A percentile compares a stretch with the other conserved stretches of the same genome.
phyloP scores from a whole-genome alignment of 2,329 filamentous ascomycete genomes.

The Monosporascus sp. region DNA sequence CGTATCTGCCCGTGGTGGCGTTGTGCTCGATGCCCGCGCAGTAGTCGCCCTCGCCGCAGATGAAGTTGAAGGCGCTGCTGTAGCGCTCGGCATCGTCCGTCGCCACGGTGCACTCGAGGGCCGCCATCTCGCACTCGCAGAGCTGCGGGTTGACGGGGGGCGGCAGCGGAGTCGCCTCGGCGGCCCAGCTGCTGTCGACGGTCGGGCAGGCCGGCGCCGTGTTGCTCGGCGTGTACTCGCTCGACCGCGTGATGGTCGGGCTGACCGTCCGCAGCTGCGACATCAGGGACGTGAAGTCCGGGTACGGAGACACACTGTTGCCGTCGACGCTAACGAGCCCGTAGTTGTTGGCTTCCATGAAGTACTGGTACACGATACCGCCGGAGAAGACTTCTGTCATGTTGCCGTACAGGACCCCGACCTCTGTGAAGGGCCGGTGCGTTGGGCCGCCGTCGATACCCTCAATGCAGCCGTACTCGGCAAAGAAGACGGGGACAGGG shows the following conservation, averaged over 20 bases:
- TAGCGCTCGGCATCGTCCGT: constrained; percentile 50
- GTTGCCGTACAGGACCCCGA: constrained; percentile 69
- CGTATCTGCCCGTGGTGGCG: constrained; percentile 63
- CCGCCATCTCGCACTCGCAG: constrained; percentile 80
- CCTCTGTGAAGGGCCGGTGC: constrained; percentile 79
- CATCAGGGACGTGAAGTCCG: constrained; percentile 71
- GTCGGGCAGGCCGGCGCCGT: constrained; percentile 67
- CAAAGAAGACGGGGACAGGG: constrained; percentile 94
- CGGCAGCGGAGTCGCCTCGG: constrained; percentile 62
- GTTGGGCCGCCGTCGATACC: constrained; percentile 45
- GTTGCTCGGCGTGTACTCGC: constrained; percentile 70
- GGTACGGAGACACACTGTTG: constrained; percentile 57
- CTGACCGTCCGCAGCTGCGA: constrained; percentile 63
- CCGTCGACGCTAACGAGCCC: constrained; percentile 64
- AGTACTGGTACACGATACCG: constrained; percentile 99
- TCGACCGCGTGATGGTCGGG: constrained; percentile 61
- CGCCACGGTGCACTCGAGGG: constrained; percentile 65
- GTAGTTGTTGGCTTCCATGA: constrained; percentile 84
- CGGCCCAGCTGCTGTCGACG: constrained; percentile 61
- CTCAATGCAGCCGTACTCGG: constrained; percentile 94
- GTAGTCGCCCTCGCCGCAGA: constrained; percentile 56
- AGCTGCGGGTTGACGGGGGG: constrained; percentile 73
- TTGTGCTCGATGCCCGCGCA: constrained; percentile 68
- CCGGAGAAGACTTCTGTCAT: constrained; percentile 91
- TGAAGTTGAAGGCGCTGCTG: constrained; percentile 64